Base-by-base conservation (phyloP, 345 rosid genomes). In the Streptanthus diversifolius region DNA sequence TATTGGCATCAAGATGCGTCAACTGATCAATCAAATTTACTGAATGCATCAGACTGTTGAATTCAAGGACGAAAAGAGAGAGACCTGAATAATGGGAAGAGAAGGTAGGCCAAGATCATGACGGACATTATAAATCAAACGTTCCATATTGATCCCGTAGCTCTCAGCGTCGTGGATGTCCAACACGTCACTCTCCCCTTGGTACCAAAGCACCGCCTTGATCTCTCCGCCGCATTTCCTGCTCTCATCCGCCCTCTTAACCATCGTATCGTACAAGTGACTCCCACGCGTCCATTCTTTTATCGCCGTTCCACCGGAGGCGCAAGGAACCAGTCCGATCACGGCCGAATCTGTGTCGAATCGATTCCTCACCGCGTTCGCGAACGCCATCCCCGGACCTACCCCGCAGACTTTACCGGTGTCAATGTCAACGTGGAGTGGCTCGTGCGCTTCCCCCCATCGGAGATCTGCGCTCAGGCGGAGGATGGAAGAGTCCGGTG, bases 341-440 rank as follows among this genome's bases (percentile, higher is more conserved):
- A 35, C 44, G 68, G 30, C 30, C 0, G 76, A 48, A 21, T 66
- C 66, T 12, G 22, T 36, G 40, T 48, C 53, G 60, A 37, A 17
- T 0, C 48, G 80, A 3, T 73, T 77, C 77, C 72, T 76, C 53
- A 89, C 78, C 15, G 80, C 59, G 73, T 89, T 91, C 0, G 91
- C 87, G 78, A 93, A 91, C 1, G 95, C 71, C 98, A 91, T 91
- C 53, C 97, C 98, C 2, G 98, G 97, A 3, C 97, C 91, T 3
- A 91, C 82, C 1, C 96, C 98, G 75, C 95, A 93, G 19, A 70
- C 82, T 77, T 91, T 91, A 1, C 19, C 58, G 0, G 78, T 43
- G 86, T 91, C 96, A 77, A 89, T 91, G 77, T 85, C 96, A 36
- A 37, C 74, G 86, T 91, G 97, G 63, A 91, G 95, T 15, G 95